Conservation (phyloP, 2,329 filamentous ascomycete genomes). For the Pseudogymnoascus sp. region DNA sequence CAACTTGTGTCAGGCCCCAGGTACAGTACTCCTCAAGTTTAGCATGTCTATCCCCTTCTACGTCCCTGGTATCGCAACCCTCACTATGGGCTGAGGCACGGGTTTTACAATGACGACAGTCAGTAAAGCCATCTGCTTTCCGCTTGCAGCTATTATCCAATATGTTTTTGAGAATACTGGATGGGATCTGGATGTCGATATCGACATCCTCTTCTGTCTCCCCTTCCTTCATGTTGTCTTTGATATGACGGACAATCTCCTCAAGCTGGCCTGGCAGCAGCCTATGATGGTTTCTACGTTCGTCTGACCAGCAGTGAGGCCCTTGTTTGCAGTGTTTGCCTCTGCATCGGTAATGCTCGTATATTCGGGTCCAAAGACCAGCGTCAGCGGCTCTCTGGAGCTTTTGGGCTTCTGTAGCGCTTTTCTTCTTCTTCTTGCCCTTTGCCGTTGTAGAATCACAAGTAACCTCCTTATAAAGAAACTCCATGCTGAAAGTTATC, state of each 20-base stretch:
- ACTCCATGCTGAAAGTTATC: slow-evolving; percentile 17
- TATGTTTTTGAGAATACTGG: slow-evolving; percentile 17
- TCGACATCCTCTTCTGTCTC: no score
- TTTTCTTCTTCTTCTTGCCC: slow-evolving; percentile 17
- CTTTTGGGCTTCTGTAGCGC: slow-evolving; percentile 9
- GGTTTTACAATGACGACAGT: slow-evolving; percentile 14
- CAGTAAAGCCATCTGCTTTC: slow-evolving; percentile 16
- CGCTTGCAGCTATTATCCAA: slow-evolving; percentile 19
- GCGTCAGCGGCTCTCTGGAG: not conserved
- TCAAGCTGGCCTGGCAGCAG: slow-evolving; percentile 15
- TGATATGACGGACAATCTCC: slow-evolving; percentile 17
- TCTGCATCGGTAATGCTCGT: slow-evolving; percentile 15
- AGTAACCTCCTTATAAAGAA: slow-evolving; percentile 18
- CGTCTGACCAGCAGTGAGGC: slow-evolving; percentile 16
- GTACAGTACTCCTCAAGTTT: slow-evolving; percentile 16
- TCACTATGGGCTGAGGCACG: slow-evolving; percentile 9
- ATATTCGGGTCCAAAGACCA: slow-evolving; percentile 16
- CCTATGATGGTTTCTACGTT: slow-evolving; percentile 16
- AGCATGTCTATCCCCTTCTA: slow-evolving; percentile 15
- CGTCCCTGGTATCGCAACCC: slow-evolving; percentile 9
- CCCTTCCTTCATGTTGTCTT: slow-evolving; percentile 19
- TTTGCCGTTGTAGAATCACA: slow-evolving; percentile 14
- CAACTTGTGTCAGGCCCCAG: not conserved
- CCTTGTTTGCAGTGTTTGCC: slow-evolving; percentile 16
- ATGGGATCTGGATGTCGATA: no score